phyloP scores from a whole-genome alignment of 306 rosid species.

The Ziziphus jujuba region DNA sequence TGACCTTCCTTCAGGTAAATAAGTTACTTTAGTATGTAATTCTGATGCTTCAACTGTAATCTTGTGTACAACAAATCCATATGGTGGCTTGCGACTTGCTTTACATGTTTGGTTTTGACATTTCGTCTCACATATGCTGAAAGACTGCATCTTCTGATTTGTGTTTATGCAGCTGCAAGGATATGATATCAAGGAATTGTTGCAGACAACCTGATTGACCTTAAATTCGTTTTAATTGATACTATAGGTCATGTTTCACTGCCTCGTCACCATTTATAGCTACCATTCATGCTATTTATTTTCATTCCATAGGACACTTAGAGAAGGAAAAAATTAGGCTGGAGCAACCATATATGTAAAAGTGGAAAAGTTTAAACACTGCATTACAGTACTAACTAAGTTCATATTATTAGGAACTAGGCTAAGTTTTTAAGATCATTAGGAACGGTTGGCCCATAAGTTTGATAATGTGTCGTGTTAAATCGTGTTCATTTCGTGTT shows the following conservation, averaged over 20 bases:
- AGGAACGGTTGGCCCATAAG: no score
- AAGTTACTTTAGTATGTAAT: neutral
- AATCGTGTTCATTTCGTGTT: no score
- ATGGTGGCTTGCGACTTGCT: no score
- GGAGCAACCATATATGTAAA: neutral
- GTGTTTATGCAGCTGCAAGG: slow-evolving; percentile 72
- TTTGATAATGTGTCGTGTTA: no score
- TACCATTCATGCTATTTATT: neutral
- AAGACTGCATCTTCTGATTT: neutral
- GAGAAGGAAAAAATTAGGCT: neutral
- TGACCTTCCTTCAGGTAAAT: slow-evolving; percentile 82
- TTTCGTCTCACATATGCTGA: neutral
- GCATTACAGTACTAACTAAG: no score
- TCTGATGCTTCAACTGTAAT: no score
- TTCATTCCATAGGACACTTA: neutral
- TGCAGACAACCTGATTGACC: slow-evolving; percentile 66
- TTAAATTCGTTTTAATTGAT: slow-evolving; percentile 14
- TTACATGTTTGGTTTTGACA: no score
- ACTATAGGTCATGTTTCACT: slow-evolving; percentile 7
- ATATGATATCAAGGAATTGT: slow-evolving; percentile 88
- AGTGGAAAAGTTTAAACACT: no score
- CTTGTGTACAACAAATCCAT: no score
- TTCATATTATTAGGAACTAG: no score
- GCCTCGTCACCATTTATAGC: neutral
- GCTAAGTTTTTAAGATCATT: no score